phyloP scores from a whole-genome alignment of 108 stramenopile species.

The Skeletonema grethae region DNA sequence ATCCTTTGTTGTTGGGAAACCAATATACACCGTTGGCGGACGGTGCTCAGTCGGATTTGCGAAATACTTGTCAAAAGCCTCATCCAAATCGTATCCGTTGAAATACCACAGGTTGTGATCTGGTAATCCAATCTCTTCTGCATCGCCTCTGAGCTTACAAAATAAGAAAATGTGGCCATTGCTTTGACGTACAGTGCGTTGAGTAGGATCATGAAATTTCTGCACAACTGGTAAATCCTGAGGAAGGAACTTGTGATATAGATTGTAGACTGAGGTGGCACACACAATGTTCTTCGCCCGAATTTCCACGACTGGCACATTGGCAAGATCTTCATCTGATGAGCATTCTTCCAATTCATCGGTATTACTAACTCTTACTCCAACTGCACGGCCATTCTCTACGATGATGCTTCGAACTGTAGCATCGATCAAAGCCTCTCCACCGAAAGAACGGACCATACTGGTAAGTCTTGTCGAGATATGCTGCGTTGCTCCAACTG shows the following conservation, averaged over 20 bases:
- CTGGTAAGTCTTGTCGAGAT: slow-evolving; percentile 36
- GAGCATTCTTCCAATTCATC: slow-evolving; percentile 53
- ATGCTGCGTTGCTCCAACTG: slow-evolving; percentile 50
- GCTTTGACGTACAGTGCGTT: slow-evolving; percentile 36
- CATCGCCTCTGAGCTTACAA: slow-evolving; percentile 45
- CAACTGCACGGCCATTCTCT: slow-evolving; percentile 44
- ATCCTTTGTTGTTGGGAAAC: slow-evolving; percentile 22
- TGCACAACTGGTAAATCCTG: slow-evolving; percentile 44
- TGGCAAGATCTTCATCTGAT: slow-evolving; percentile 25
- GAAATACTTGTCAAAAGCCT: slow-evolving; percentile 43
- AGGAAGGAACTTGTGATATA: slow-evolving; percentile 47
- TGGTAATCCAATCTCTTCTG: slow-evolving; percentile 42
- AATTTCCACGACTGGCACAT: slow-evolving; percentile 31
- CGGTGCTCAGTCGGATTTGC: slow-evolving; percentile 40
- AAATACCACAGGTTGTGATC: slow-evolving; percentile 53
- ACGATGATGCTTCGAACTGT: slow-evolving; percentile 40
- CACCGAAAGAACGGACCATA: slow-evolving; percentile 38
- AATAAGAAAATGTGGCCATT: slow-evolving; percentile 50
- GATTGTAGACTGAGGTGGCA: slow-evolving; percentile 50
- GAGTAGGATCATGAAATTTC: slow-evolving; percentile 41
- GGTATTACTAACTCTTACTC: slow-evolving; percentile 46
- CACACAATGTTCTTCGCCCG: slow-evolving; percentile 49
- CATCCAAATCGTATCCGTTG: slow-evolving; percentile 47
- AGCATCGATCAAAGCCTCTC: slow-evolving; percentile 45
- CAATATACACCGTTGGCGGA: slow-evolving; percentile 65